Percentiles rank a stretch among this genome's conserved stretches.
phyloP scores from a whole-genome alignment of 352 stramenopile genomes.

The Phytopythium ostracodes region DNA sequence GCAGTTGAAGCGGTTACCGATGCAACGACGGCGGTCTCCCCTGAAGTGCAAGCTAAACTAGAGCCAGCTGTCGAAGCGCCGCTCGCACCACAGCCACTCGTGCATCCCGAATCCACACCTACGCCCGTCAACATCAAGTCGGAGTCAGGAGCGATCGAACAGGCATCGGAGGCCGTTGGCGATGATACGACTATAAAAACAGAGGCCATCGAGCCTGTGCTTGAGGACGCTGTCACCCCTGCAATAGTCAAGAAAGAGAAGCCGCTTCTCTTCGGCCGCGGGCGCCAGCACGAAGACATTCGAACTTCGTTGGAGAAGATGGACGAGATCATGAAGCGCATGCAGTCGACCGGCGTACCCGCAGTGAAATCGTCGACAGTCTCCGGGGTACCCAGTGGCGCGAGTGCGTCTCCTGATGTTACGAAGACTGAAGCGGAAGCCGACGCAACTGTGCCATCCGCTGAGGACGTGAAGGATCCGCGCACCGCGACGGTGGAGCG shows the following conservation, averaged over 20 bases:
- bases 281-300: constrained; percentile 39
- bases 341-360: background rate
- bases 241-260: background rate
- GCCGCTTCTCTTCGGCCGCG: constrained; percentile 34
- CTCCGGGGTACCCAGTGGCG: background rate
- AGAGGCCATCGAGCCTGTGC: background rate
- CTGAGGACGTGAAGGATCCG: background rate
- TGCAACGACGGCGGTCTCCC: background rate
- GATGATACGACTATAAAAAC: background rate
- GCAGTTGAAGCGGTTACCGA: background rate
- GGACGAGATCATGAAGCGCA: constrained; percentile 7
- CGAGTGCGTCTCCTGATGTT: background rate
- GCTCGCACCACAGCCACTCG: background rate
- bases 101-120: background rate
- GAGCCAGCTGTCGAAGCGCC: background rate
- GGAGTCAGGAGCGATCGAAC: background rate
- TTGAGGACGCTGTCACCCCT: background rate
- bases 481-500: background rate
- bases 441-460: background rate
- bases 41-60: background rate
- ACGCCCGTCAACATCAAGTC: background rate
- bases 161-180: background rate
- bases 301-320: constrained; percentile 43
- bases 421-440: background rate
- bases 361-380: background rate